Evolutionary conservation across 2,329 filamentous ascomycete species (phyloP), one percentile per base, ranked within the genome.

Genomic region (Cladosporium phlei): DNA sequence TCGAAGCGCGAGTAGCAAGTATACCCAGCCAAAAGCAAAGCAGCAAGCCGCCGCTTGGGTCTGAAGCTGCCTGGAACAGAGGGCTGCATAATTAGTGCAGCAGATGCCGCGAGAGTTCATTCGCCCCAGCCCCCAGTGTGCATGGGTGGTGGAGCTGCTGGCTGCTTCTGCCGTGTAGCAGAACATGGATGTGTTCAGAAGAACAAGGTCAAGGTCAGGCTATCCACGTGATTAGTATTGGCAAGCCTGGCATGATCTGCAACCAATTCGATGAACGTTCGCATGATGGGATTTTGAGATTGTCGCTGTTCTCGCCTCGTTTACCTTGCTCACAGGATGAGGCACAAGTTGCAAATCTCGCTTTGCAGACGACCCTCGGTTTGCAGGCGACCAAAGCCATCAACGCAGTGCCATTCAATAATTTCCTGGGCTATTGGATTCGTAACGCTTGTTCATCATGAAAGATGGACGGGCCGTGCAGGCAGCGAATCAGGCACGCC

Each of bases 381-480:
- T 37, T 35, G 32, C 42, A 45, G 32, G 42, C 22, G 17, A 37
- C 21, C 20, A 32, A 7, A 17, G 24, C 6, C 24, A 25, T 25
- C 30, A 33, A 14, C 8, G n/a, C n/a, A n/a, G n/a, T n/a, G n/a
- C n/a, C 38, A 22, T 40, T 25, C 42, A 29, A 45, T 45, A 45
- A 45, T 45, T 19, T 45, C 32, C 42, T 37, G 42, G 22, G 42
- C 42, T 45, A 45, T 45, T 45, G 42, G 24, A 32, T 45, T 30
- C 29, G 42, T 10, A 45, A 37, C 42, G 42, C 42, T 45, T 45
- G 42, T 29, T 22, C 32, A 34, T 29, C 32, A 32, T 45, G n/a
- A 45, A 45, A 45, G 42, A 45, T 45, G 21, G 37, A 45, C 24
- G 24, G 42, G n/a, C 28, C 32, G 16, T 9, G 17, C 17, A 21